phyloP scores from a whole-genome alignment of 2,329 filamentous ascomycete species.

The Monosporascus sp. region DNA sequence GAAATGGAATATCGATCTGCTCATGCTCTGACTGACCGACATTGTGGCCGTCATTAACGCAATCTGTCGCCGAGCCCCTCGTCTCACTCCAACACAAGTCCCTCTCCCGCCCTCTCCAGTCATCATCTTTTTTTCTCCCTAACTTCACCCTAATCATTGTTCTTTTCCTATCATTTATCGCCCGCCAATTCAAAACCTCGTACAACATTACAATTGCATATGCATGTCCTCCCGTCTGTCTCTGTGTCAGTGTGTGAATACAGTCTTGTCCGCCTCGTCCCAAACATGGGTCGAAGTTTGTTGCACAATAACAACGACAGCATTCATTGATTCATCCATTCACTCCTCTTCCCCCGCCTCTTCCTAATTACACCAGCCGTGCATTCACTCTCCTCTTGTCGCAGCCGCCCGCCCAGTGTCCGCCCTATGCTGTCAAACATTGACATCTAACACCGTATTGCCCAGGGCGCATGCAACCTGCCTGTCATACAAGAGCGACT shows the following conservation, averaged over 20 bases:
- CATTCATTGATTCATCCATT: not conserved
- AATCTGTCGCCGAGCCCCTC: not conserved
- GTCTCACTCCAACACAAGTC: not conserved
- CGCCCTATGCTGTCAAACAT: not conserved
- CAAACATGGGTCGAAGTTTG: not conserved
- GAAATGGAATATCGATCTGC: not conserved
- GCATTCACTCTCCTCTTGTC: not conserved
- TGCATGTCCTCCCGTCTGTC: not conserved
- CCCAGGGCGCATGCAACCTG: not conserved
- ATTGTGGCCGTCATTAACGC: not conserved
- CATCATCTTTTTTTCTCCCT: not conserved
- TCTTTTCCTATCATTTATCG: not conserved
- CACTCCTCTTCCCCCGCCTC: not conserved
- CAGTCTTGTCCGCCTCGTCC: not conserved
- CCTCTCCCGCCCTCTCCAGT: not conserved
- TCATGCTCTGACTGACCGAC: not conserved
- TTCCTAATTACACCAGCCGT: not conserved
- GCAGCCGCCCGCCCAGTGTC: not conserved
- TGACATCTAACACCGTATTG: not conserved
- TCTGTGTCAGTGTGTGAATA: not conserved
- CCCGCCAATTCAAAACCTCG: not conserved
- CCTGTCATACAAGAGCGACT: not conserved
- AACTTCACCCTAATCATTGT: not conserved
- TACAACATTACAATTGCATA: not conserved
- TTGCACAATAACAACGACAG: not conserved